phyloP scores from a whole-genome alignment of 129 eudicot species.

The Escallonia rubra region DNA sequence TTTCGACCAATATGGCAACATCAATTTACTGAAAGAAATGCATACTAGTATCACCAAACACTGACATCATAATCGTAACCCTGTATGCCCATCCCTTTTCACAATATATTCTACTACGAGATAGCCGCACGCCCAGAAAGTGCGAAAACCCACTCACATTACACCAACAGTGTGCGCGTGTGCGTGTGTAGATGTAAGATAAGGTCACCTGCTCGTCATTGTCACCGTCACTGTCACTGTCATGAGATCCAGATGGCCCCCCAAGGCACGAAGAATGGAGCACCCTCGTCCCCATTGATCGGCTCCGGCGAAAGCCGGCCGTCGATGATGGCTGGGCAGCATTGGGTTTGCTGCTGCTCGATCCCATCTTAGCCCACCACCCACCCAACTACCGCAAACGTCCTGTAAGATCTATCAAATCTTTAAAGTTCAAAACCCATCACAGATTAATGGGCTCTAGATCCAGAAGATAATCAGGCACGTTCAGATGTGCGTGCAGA shows the following conservation, averaged over 20 bases:
- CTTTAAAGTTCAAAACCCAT: not conserved
- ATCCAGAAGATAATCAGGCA: slow-evolving; percentile 11
- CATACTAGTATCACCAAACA: too few relatives aligned
- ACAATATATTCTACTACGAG: too few relatives aligned
- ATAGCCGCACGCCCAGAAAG: too few relatives aligned
- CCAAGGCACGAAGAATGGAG: slow-evolving; percentile 59
- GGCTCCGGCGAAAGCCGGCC: slow-evolving; percentile 34
- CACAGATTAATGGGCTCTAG: slow-evolving; percentile 3
- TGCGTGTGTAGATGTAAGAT: not conserved
- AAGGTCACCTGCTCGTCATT: slow-evolving; percentile 40
- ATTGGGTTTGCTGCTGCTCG: slow-evolving; percentile 60
- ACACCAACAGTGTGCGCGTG: too few relatives aligned
- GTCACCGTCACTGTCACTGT: slow-evolving; percentile 21
- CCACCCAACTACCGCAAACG: not conserved
- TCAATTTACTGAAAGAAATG: too few relatives aligned
- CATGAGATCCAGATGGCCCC: slow-evolving; percentile 46
- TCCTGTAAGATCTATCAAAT: slow-evolving; percentile 1
- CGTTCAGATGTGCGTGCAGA: not conserved
- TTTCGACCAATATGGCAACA: too few relatives aligned
- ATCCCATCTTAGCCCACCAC: slow-evolving; percentile 46
- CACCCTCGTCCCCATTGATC: slow-evolving; percentile 36
- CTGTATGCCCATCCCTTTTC: too few relatives aligned
- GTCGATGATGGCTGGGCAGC: slow-evolving; percentile 29
- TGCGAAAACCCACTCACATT: too few relatives aligned
- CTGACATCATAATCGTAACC: too few relatives aligned